These are phyloP conservation scores for Penicillium canariense DNA, from an alignment of 495 filamentous ascomycete genomes.

Conservation along the genomic window DNA sequence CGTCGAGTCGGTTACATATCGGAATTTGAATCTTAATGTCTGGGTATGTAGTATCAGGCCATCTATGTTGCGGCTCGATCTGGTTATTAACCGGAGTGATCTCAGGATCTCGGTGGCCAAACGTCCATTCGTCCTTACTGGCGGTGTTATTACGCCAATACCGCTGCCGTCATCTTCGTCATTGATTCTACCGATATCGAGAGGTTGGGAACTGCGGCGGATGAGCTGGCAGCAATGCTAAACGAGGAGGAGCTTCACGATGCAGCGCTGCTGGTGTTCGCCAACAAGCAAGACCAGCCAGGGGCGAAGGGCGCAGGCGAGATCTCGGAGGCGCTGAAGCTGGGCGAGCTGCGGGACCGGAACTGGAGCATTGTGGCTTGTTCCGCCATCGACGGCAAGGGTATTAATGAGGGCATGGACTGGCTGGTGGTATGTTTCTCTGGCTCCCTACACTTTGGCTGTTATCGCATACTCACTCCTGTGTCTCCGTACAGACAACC, in stretches of 20 bases:
- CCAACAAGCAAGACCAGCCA: constrained; percentile 98
- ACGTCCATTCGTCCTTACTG: constrained; percentile 97
- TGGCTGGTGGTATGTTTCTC: constrained; percentile 83
- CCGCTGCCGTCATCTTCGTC: constrained; percentile 97
- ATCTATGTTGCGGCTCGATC: not conserved
- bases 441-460: not conserved
- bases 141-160: constrained; percentile 99
- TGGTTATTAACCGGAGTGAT: constrained; percentile 4
- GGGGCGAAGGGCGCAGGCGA: constrained; percentile 95
- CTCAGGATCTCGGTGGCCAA: constrained; percentile 88
- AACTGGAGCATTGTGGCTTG: constrained; percentile 99
- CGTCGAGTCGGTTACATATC: constrained; percentile 95
- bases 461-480: constrained; percentile 12
- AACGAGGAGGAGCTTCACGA: constrained; percentile 95
- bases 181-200: constrained; percentile 98
- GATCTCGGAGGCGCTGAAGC: constrained; percentile 85
- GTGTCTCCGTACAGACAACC: constrained; percentile 37
- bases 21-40: constrained; percentile 97
- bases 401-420: constrained; percentile 96
- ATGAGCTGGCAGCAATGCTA: constrained; percentile 91
- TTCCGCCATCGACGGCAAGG: constrained; percentile 91
- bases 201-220: constrained; percentile 83
- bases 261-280: constrained; percentile 89
- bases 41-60: constrained; percentile 61
- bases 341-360: constrained; percentile 87